Base-by-base conservation (phyloP, 1,139 yeast species). In the Blastobotrys illinoisensis region DNA sequence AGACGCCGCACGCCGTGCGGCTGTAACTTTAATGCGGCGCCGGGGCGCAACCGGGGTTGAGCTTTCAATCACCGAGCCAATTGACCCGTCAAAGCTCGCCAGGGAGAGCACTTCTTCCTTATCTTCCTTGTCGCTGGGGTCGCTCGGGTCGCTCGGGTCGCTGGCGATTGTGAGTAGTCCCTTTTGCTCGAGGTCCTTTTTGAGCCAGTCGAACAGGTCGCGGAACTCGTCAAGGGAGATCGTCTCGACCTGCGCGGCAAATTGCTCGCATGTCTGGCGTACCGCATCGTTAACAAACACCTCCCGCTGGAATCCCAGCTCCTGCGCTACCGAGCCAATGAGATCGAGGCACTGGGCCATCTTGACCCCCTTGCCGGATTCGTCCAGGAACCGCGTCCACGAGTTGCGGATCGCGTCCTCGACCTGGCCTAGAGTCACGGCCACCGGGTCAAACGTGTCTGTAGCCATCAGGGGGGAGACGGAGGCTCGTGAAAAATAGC, bases 191-290 rank as follows among this genome's bases (percentile, higher is more conserved):
- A 32, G 40, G 40, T 32, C 40, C 16, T n/a, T 11, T 16, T 32
- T 11, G 16, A 48, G 43, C 11, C 16, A n/a, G 9, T 21, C 28
- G 40, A 54, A 54, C 20, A 54, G 28, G 16, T 50, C 49, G n/a
- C 46, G 49, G 47, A 54, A 52, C 26, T 54, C 57, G 5, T 44
- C 45, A 2, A 53, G 44, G 9, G 47, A 24, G 20, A 54, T 18
- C 23, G 44, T 47, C 16, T 32, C 40, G 7, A 32, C 26, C 28
- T 45, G 47, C 47, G 28, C 47, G 5, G 47, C 28, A 44, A 44
- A 44, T 23, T 9, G 19, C 21, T 49, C 45, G 32, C 47, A 51
- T 6, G 44, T 20, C 23, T 20, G 44, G 16, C 53, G 46, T 16
- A 43, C 50, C 2, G 20, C 24, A 13, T 50, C 50, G 16, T 20